phyloP scores from a whole-genome alignment of 2,329 filamentous ascomycete genomes.

The Apiospora marii region DNA sequence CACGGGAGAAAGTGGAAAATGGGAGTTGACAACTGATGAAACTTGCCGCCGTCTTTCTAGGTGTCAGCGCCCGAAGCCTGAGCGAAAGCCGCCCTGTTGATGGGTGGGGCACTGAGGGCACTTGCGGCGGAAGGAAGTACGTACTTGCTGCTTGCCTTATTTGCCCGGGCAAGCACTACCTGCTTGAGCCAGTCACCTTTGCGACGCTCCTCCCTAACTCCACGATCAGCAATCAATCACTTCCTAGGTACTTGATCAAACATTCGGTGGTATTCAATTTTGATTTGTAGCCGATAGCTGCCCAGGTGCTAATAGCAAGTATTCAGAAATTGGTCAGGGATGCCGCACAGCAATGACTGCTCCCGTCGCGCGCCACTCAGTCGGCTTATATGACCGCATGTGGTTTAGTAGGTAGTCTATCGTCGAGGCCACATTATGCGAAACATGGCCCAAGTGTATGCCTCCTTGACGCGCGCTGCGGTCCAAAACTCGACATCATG shows the following conservation, averaged over 20 bases:
- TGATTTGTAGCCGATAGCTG: not conserved
- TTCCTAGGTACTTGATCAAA: not conserved
- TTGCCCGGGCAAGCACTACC: not conserved
- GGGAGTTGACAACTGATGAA: conserved; percentile 21
- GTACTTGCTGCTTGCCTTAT: not conserved
- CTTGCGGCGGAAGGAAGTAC: not conserved
- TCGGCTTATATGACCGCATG: not conserved
- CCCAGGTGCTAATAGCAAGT: not conserved
- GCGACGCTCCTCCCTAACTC: not conserved
- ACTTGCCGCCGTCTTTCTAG: conserved; percentile 9
- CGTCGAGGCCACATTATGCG: not conserved
- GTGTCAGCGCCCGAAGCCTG: not conserved
- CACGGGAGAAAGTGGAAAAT: conserved; percentile 21
- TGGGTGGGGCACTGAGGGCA: conserved; percentile 2
- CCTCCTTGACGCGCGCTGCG: not conserved
- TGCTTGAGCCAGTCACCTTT: not conserved
- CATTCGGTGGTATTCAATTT: not conserved
- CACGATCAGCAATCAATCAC: not conserved
- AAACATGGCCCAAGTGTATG: not conserved
- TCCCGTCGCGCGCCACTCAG: not conserved
- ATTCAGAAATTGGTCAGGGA: not conserved
- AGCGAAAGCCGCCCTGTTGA: not conserved
- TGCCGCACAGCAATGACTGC: not conserved
- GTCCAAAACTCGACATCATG: not conserved
- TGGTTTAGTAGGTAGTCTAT: not conserved